These are phyloP conservation scores for Oryza nivara DNA, from an alignment of 176 grass and related monocot species.

Conservation along the genomic window DNA sequence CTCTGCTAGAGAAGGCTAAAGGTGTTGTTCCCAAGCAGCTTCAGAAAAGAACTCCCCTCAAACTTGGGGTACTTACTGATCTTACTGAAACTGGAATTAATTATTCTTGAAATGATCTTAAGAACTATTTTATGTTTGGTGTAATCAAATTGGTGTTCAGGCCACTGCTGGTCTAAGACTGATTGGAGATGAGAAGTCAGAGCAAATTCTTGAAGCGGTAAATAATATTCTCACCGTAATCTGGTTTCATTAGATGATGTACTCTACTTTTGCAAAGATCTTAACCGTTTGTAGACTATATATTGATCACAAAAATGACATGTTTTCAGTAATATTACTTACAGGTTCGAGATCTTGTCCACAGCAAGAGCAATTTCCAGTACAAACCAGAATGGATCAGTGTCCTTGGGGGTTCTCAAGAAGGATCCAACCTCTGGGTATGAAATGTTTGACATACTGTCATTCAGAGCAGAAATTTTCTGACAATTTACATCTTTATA, in stretches of 20 bases:
- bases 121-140: background rate
- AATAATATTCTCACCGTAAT: background rate
- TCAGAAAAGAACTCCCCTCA: constrained; percentile 46
- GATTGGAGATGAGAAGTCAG: constrained; percentile 49
- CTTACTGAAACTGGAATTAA: background rate
- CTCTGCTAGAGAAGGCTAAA: constrained; percentile 53
- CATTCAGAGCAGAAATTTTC: background rate
- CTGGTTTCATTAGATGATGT: background rate
- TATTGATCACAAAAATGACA: too few species aligned
- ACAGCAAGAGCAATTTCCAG: constrained; percentile 29
- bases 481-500: background rate
- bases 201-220: constrained; percentile 59
- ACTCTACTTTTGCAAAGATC: background rate
- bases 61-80: constrained; percentile 40
- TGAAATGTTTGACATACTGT: background rate
- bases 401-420: constrained; percentile 45
- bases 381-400: constrained; percentile 39
- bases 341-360: constrained; percentile 44
- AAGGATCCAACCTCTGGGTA: constrained; percentile 57
- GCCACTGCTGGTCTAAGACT: constrained; percentile 53
- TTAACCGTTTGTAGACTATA: too few species aligned
- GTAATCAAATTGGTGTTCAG: constrained; percentile 6
- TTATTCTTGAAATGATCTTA: background rate
- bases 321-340: background rate
- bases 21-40: constrained; percentile 39